Percentiles rank a stretch among this genome's conserved stretches.
Evolutionary conservation across 139 green algal species (phyloP).

Genomic region (Volvox africanus): DNA sequence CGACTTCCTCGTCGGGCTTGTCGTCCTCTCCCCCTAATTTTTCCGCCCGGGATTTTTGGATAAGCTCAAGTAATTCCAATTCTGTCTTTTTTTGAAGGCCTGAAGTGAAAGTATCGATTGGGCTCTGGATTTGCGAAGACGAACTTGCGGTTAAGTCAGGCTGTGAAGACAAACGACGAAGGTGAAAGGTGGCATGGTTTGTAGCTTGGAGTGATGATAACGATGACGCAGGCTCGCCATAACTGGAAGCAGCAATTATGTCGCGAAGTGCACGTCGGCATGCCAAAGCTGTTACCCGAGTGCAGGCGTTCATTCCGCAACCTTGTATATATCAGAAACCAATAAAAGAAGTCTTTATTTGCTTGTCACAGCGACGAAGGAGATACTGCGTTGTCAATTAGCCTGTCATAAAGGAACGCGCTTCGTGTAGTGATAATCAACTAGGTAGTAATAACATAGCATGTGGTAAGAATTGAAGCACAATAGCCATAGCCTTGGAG

Average conservation of each 20-base stretch:
- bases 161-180: not conserved
- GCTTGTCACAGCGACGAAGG: too few relatives aligned
- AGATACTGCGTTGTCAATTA: too few relatives aligned
- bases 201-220: not conserved
- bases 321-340: too few relatives aligned
- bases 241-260: not conserved
- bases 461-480: too few relatives aligned
- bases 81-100: slow-evolving; percentile 28
- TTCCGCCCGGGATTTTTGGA: not conserved
- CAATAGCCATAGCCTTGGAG: too few relatives aligned
- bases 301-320: not conserved
- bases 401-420: too few relatives aligned
- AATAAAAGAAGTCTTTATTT: too few relatives aligned
- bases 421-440: too few relatives aligned
- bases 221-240: not conserved
- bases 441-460: too few relatives aligned
- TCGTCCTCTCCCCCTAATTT: not conserved
- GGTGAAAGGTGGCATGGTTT: not conserved
- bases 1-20: not conserved
- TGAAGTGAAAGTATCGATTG: not conserved
- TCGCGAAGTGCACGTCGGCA: not conserved
- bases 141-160: not conserved
- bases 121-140: not conserved
- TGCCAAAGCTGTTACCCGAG: not conserved
- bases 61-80: slow-evolving; percentile 7